phyloP scores from a whole-genome alignment of 371 early-diverging fungal species.

The Mortierella sp. region DNA sequence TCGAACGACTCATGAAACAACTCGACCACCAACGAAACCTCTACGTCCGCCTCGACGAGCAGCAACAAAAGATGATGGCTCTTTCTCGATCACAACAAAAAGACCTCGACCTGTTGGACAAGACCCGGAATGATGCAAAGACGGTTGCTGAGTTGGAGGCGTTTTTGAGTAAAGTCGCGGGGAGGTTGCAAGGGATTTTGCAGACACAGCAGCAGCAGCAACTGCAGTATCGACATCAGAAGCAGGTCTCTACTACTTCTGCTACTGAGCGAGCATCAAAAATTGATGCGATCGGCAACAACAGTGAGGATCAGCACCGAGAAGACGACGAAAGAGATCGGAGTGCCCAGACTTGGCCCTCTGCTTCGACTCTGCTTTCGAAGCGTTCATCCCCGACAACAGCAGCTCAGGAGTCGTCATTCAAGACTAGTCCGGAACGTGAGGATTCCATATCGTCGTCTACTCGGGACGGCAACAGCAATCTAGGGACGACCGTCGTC shows the following conservation, averaged over 20 bases:
- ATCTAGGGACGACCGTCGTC: slow-evolving; percentile 9
- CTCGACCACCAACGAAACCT: slow-evolving; percentile 48
- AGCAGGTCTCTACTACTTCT: not conserved
- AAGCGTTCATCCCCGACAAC: not conserved
- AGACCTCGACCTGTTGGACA: slow-evolving; percentile 19
- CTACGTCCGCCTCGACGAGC: slow-evolving; percentile 47
- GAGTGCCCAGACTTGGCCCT: slow-evolving; percentile 26
- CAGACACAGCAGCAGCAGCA: slow-evolving; percentile 30
- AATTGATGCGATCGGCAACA: not conserved
- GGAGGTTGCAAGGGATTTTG: slow-evolving; percentile 33
- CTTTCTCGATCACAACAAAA: slow-evolving; percentile 44
- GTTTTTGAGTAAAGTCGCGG: slow-evolving; percentile 21
- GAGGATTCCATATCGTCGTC: slow-evolving; percentile 28
- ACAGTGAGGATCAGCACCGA: not conserved
- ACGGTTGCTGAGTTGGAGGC: slow-evolving; percentile 16
- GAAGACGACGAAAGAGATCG: not conserved
- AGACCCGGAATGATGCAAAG: slow-evolving; percentile 11
- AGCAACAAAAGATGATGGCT: slow-evolving; percentile 44
- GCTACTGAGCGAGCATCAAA: not conserved
- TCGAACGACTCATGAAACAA: slow-evolving; percentile 51
- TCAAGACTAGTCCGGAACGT: not conserved
- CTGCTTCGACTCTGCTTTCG: slow-evolving; percentile 23
- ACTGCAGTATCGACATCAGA: slow-evolving; percentile 15
- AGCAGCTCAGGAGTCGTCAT: not conserved
- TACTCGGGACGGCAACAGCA: slow-evolving; percentile 24